Percentiles rank a stretch among this genome's conserved stretches.
These are phyloP conservation scores for Chaetomium olivaceum DNA, from an alignment of 2,329 filamentous ascomycete genomes.

Conservation along the genomic window DNA sequence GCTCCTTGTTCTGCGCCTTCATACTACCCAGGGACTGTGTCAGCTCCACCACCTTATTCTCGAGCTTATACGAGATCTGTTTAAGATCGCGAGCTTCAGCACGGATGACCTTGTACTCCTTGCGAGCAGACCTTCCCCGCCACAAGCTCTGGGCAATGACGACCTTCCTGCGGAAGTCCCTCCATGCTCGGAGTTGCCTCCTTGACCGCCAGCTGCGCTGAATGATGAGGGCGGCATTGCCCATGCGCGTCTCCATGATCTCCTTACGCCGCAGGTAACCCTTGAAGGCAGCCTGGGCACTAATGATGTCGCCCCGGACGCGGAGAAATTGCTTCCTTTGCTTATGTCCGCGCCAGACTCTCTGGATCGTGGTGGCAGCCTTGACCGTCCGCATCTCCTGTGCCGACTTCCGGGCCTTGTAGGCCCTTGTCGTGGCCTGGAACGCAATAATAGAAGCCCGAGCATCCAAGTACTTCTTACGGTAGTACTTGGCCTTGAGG, in stretches of 20 bases:
- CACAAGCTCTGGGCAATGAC: constrained; percentile 89
- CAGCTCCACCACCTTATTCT: constrained; percentile 99
- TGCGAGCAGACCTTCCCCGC: constrained; percentile 80
- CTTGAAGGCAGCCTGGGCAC: constrained; percentile 88
- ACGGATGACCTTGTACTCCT: constrained; percentile 83
- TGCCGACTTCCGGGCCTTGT: constrained; percentile 73
- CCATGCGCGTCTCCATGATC: constrained; percentile 90
- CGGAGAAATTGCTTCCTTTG: constrained; percentile 77
- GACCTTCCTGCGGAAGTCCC: constrained; percentile 85
- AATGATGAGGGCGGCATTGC: constrained; percentile 87
- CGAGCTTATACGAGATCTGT: constrained; percentile 98
- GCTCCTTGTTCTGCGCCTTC: constrained; percentile 90
- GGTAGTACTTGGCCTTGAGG: constrained; percentile 90
- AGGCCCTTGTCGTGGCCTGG: constrained; percentile 76
- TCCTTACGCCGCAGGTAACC: constrained; percentile 87
- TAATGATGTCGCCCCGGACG: constrained; percentile 80
- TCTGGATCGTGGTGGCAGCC: constrained; percentile 91
- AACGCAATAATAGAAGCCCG: constrained; percentile 76
- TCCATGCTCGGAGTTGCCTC: constrained; percentile 76
- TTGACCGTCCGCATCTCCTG: constrained; percentile 80
- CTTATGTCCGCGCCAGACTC: constrained; percentile 91
- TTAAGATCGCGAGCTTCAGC: constrained; percentile 98
- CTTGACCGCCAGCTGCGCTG: constrained; percentile 88
- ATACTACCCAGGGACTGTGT: constrained; percentile 90
- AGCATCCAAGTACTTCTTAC: constrained; percentile 84